Conservation (phyloP, 2,329 filamentous ascomycete species). For the Cercospora brassicicola region DNA sequence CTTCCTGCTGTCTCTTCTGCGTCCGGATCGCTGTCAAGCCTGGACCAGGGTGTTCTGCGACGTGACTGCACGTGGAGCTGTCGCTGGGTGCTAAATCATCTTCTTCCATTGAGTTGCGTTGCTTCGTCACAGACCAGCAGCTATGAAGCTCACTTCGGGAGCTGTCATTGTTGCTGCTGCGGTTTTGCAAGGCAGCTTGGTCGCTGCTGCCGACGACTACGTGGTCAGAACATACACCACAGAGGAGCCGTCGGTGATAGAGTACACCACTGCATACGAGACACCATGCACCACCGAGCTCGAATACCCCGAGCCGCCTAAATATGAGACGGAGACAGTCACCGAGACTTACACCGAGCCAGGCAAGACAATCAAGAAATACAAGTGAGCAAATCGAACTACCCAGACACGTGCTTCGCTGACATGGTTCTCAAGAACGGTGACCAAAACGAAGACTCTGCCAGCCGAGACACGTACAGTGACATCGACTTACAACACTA, state of each 20-base stretch:
- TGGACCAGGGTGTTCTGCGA: not conserved
- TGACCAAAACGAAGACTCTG: not conserved
- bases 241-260: not conserved
- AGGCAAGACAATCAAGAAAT: not conserved
- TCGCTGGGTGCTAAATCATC: not conserved
- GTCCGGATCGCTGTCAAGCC: not conserved
- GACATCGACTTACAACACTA: not conserved
- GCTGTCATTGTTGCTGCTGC: not conserved
- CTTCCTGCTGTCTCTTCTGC: not conserved
- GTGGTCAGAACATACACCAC: constrained; percentile 7
- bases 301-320: not conserved
- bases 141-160: not conserved
- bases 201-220: not conserved
- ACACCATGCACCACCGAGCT: not conserved
- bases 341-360: constrained; percentile 2
- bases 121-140: too few relatives aligned
- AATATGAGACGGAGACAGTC: not conserved
- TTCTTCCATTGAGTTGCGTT: not conserved
- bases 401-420: not conserved
- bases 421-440: not conserved
- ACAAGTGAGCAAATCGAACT: not conserved
- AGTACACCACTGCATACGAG: not conserved
- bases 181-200: not conserved
- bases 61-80: not conserved
- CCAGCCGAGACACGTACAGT: not conserved